phyloP scores from a whole-genome alignment of 2,329 filamentous ascomycete species.

The Whalleya microplaca region DNA sequence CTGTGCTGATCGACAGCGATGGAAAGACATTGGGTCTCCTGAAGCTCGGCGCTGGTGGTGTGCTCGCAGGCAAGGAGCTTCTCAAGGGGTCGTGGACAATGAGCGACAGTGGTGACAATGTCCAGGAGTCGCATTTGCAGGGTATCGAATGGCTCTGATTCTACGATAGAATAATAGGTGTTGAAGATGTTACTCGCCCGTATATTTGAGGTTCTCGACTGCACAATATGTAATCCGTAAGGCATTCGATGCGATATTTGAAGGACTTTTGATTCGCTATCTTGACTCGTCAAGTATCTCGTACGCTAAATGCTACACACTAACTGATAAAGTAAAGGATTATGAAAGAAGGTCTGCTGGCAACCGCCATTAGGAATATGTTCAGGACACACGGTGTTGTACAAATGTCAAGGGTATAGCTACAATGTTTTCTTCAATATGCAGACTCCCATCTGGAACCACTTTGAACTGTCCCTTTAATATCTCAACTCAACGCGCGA shows the following conservation, averaged over 20 bases:
- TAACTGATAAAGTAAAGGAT: conserved; percentile 8
- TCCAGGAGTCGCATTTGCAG: conserved; percentile 25
- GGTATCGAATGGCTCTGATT: conserved; percentile 31
- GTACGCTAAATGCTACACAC: conserved; percentile 13
- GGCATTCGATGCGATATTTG: not conserved
- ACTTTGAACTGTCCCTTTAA: conserved; percentile 6
- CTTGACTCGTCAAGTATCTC: conserved; percentile 14
- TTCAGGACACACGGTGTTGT: not conserved
- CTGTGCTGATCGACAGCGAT: conserved; percentile 47
- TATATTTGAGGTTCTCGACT: not conserved
- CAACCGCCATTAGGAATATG: not conserved
- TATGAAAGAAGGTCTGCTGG: conserved; percentile 2
- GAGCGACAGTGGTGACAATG: conserved; percentile 23
- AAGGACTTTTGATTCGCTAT: conserved; percentile 14
- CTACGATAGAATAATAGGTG: not conserved
- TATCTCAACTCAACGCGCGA: conserved; percentile 32
- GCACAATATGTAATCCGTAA: too few species aligned
- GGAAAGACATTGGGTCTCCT: conserved; percentile 47
- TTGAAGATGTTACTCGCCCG: not conserved
- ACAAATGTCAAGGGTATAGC: not conserved
- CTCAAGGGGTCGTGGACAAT: conserved; percentile 43
- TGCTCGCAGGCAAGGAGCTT: conserved; percentile 43
- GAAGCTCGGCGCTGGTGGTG: conserved; percentile 43
- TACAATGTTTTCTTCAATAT: not conserved
- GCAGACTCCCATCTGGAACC: not conserved